These are phyloP conservation scores for Herpetomonas tarakana DNA, from an alignment of 208 protist species.

Conservation along the genomic window DNA sequence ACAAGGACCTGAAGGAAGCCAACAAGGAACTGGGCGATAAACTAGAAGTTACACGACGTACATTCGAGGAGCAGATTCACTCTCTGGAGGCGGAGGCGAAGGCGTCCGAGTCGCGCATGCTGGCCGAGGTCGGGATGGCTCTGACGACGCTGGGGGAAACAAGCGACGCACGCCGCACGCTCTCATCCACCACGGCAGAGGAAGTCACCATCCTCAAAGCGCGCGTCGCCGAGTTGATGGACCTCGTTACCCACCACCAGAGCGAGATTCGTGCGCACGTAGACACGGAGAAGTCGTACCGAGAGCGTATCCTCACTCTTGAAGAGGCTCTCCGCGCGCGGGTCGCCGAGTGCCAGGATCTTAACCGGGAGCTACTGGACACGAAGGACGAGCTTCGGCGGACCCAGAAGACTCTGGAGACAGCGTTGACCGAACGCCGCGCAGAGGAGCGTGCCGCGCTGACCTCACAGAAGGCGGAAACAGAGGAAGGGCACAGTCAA, in stretches of 20 bases:
- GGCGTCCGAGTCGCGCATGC: neutral
- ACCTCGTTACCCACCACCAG: conserved; percentile 50
- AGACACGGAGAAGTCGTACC: conserved; percentile 44
- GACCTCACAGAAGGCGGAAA: neutral
- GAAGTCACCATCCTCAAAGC: conserved; percentile 22
- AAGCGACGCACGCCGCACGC: conserved; percentile 2
- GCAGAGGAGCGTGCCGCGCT: too few species aligned
- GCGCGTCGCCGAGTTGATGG: conserved; percentile 27
- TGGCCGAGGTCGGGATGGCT: neutral
- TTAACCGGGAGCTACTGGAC: conserved; percentile 5
- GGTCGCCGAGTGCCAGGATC: conserved; percentile 17
- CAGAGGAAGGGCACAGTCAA: too few species aligned
- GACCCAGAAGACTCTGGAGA: neutral
- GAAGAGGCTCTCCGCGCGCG: conserved; percentile 28
- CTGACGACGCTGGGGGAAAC: neutral
- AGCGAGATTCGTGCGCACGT: conserved; percentile 45
- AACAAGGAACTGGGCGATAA: neutral
- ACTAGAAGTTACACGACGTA: neutral
- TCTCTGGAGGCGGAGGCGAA: neutral
- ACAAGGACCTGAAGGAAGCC: neutral
- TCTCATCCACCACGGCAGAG: neutral
- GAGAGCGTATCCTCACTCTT: conserved; percentile 46
- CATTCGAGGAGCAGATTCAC: neutral
- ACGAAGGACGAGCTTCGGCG: conserved; percentile 9
- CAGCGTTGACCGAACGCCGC: too few species aligned